Evolutionary conservation across 306 rosid species (phyloP).

Genomic region (Casuarina cunninghamiana): DNA sequence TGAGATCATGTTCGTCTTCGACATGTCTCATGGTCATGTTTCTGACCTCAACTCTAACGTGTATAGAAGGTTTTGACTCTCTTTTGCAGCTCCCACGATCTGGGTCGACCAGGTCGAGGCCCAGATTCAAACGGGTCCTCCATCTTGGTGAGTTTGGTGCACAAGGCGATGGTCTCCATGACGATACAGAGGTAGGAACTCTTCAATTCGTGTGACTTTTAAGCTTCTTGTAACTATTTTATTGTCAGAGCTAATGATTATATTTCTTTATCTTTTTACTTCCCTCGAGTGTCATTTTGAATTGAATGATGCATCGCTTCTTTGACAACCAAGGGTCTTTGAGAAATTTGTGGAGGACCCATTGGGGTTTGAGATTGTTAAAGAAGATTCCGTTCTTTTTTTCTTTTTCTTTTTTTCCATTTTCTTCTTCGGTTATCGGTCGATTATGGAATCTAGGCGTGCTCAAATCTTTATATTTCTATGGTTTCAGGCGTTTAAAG

Average conservation of each 20-base stretch:
- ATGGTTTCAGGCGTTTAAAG: slow-evolving; percentile 57
- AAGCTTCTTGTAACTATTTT: neutral
- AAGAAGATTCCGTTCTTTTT: too few species aligned
- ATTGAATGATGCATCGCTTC: neutral
- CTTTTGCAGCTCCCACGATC: slow-evolving; percentile 44
- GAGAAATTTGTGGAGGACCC: neutral
- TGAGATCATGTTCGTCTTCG: slow-evolving; percentile 28
- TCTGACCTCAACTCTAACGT: slow-evolving; percentile 24
- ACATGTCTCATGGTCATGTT: slow-evolving; percentile 25
- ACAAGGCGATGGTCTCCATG: slow-evolving; percentile 63
- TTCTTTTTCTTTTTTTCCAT: neutral
- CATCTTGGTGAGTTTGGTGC: slow-evolving; percentile 67
- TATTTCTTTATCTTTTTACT: neutral
- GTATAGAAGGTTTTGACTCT: slow-evolving; percentile 42
- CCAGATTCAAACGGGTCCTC: slow-evolving; percentile 50
- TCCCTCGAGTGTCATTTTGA: neutral
- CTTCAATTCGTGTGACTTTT: neutral
- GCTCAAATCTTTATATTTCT: neutral
- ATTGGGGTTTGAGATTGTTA: neutral
- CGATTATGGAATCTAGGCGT: neutral
- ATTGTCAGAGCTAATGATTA: too few species aligned
- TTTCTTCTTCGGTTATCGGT: too few species aligned
- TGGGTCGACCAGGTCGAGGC: slow-evolving; percentile 31
- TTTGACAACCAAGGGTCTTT: neutral
- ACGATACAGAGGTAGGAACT: slow-evolving; percentile 63